Percentiles rank a stretch among this genome's conserved stretches.
Conservation (phyloP, 805 yeast genomes). For the Cyberlindnera amylophila region DNA sequence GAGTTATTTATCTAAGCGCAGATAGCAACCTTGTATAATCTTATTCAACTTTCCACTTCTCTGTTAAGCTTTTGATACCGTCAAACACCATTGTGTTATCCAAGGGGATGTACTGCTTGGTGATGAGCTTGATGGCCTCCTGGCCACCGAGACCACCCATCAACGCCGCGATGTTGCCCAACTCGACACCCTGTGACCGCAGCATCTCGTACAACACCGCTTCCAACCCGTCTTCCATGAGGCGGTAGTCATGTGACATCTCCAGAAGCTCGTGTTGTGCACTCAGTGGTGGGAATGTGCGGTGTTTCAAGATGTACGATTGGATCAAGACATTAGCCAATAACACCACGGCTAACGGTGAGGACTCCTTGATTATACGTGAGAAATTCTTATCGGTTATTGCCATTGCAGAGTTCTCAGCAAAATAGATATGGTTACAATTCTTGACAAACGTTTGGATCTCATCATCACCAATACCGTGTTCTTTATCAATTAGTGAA, state of each 20-base stretch:
- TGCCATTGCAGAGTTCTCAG: conserved; percentile 7
- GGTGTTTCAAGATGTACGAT: conserved; percentile 3
- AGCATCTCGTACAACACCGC: conserved; percentile 40
- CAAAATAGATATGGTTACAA: conserved; percentile 39
- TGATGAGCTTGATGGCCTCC: conserved; percentile 71
- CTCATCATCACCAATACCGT: conserved; percentile 28
- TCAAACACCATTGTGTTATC: conserved; percentile 70
- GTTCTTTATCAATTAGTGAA: too few relatives aligned
- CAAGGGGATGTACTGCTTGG: conserved; percentile 78
- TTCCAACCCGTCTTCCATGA: conserved; percentile 24
- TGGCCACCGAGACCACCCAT: conserved; percentile 87
- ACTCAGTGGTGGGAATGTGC: conserved; percentile 10
- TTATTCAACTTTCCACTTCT: conserved; percentile 15
- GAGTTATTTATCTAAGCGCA: too few relatives aligned
- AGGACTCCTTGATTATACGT: neutral
- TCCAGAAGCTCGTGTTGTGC: neutral
- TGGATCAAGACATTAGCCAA: conserved; percentile 11
- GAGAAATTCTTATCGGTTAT: conserved; percentile 9
- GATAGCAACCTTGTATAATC: too few relatives aligned
- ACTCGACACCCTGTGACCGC: conserved; percentile 38
- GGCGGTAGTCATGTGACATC: conserved; percentile 2
- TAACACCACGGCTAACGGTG: conserved; percentile 17
- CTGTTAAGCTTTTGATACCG: conserved; percentile 55
- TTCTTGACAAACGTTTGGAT: conserved; percentile 59
- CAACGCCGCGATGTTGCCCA: conserved; percentile 60